Percentiles rank a stretch among this genome's conserved stretches.
Evolutionary conservation across 73 alveolate genomes (phyloP).

Genomic region (Tetrahymena malaccensis): DNA sequence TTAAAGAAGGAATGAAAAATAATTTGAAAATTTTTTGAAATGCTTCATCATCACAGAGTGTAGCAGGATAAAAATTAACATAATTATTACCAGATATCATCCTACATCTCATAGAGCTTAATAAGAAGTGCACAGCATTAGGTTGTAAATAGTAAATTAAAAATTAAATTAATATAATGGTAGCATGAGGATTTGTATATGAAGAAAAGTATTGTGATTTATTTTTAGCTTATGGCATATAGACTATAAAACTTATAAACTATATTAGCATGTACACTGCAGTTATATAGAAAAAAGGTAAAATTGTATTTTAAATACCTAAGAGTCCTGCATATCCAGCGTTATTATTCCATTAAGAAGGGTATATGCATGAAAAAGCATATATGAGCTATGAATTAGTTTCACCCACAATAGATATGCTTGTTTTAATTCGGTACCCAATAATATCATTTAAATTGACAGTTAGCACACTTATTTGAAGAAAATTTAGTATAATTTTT

Average conservation of each 20-base stretch:
- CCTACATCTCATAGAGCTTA: not conserved
- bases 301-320: not conserved
- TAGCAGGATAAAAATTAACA: not conserved
- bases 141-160: not conserved
- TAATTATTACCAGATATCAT: not conserved
- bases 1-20: not conserved
- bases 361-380: not conserved
- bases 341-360: not conserved
- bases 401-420: not conserved
- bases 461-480: not conserved
- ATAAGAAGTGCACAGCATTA: not conserved
- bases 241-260: not conserved
- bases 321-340: not conserved
- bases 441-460: not conserved
- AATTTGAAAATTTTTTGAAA: not conserved
- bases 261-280: not conserved
- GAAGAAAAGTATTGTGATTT: not conserved
- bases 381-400: not conserved
- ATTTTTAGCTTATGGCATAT: not conserved
- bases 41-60: not conserved
- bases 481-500: not conserved
- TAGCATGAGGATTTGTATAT: not conserved
- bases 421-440: not conserved
- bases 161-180: not conserved
- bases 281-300: not conserved